Base-by-base conservation (phyloP, 805 yeast genomes). In the Candida succiphila region DNA sequence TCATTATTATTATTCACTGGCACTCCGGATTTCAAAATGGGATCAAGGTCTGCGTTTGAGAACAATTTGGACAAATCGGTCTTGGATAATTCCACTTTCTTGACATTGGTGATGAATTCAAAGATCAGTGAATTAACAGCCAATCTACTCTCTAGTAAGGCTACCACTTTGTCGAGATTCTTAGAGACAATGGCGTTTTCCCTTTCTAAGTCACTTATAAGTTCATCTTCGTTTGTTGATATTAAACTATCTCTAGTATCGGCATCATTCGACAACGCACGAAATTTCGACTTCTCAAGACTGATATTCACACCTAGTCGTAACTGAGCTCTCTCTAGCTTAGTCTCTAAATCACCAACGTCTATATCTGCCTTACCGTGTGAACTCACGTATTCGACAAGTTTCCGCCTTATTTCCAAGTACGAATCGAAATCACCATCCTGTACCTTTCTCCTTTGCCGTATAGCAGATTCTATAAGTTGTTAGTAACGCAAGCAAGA, bases 361-460 rank as follows among this genome's bases (percentile, higher is more conserved):
- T 42, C 44, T 16, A 38, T n/a, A 12, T 39, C 36, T 9, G 43
- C 44, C 19, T 37, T 36, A 25, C 42, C 43, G 3, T 50, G 34
- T 3, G 33, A 30, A 3, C 38, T 25, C 9, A 49, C 37, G 13
- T 34, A 21, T 7, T 37, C 37, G 5, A 48, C 26, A 7, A 54
- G 35, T 14, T 43, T 39, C 7, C 41, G 30, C 32, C 53, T 47
- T 12, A 46, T 27, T 19, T 48, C 40, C 5, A 45, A 14, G 29
- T 52, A 56, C 1, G 36, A 30, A 23, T 50, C 55, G 4, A 56
- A 22, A 30, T 54, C 61, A 9, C 48, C 28, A 33, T 56, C 61
- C 17, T 45, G 47, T 9, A 51, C 53, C 24, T 41, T 37, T 33
- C 61, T 45, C 26, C 58, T 39, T 30, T 45, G 42, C 29, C 47